A percentile compares a stretch with the other conserved stretches of the same genome.
Evolutionary conservation across 2,329 filamentous ascomycete genomes (phyloP).

Genomic region (Cladosporium sp.): DNA sequence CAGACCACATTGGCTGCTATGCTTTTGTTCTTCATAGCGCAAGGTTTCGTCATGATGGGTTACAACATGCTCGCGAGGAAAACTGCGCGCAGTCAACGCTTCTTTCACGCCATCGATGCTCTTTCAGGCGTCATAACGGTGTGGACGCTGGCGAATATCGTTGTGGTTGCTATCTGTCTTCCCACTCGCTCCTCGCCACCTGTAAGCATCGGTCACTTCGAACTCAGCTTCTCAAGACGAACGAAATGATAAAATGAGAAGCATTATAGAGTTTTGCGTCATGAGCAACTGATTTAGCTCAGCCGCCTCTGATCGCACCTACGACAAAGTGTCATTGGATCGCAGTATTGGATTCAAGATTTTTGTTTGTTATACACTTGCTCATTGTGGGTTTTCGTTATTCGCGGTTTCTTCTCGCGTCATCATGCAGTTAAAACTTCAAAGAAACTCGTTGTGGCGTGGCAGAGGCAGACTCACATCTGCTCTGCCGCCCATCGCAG

Average conservation of each 20-base stretch:
- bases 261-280: too few relatives aligned
- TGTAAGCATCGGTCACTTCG: neutral
- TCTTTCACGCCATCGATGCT: constrained; percentile 3
- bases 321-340: neutral
- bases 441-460: constrained; percentile 9
- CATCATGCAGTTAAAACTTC: neutral
- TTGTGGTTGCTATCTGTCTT: neutral
- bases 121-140: constrained; percentile 9
- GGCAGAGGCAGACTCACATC: constrained; percentile 1
- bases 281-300: too few relatives aligned
- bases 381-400: neutral
- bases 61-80: constrained; percentile 19
- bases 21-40: constrained; percentile 5
- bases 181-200: neutral
- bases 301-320: neutral
- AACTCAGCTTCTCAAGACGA: too few relatives aligned
- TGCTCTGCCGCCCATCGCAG: constrained; percentile 1
- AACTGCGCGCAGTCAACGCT: constrained; percentile 13
- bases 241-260: too few relatives aligned
- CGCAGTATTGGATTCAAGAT: neutral
- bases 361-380: constrained; percentile 3
- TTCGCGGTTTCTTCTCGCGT: neutral
- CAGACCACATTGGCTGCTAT: constrained; percentile 5
- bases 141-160: constrained; percentile 6
- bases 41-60: constrained; percentile 11